Conservation (phyloP, 2,329 filamentous ascomycete species). For the Colletotrichum tofieldiae region DNA sequence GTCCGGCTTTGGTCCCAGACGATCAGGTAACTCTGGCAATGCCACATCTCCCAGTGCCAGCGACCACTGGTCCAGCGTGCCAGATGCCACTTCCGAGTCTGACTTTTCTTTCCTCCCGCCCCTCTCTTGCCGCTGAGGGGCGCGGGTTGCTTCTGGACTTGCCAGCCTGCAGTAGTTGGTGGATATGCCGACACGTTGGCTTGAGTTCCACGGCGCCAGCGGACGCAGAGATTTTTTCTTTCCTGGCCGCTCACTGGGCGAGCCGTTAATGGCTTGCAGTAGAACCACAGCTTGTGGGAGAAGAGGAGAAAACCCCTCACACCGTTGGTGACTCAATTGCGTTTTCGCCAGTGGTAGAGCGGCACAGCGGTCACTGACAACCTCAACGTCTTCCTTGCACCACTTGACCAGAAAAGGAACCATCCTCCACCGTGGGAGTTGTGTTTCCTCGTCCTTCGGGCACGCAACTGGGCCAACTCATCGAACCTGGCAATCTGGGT, state of each 20-base stretch:
- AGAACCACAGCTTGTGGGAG: background rate
- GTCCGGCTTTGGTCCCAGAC: conserved; percentile 43
- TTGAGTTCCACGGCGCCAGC: conserved; percentile 4
- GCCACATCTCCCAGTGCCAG: conserved; percentile 29
- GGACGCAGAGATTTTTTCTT: conserved; percentile 27
- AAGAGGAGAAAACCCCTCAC: conserved; percentile 18
- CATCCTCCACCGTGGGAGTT: too few species aligned
- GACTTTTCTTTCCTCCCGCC: background rate
- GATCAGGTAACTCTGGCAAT: conserved; percentile 42
- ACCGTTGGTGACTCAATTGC: background rate
- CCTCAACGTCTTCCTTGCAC: too few species aligned
- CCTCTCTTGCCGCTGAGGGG: background rate
- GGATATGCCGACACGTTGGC: conserved; percentile 27
- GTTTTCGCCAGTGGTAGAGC: background rate
- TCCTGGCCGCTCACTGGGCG: background rate
- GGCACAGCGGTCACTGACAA: background rate
- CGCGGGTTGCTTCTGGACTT: conserved; percentile 6
- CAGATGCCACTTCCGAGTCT: conserved; percentile 4
- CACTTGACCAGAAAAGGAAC: too few species aligned
- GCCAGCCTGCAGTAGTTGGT: conserved; percentile 38
- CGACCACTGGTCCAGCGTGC: conserved; percentile 3
- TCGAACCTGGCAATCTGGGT: background rate
- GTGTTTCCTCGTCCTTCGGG: background rate
- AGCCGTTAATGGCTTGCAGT: conserved; percentile 27
- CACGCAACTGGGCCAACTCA: background rate